Percentiles rank a stretch among this genome's conserved stretches.
These are phyloP conservation scores for Paramecium sonneborni DNA, from an alignment of 73 alveolate genomes.

Conservation along the genomic window DNA sequence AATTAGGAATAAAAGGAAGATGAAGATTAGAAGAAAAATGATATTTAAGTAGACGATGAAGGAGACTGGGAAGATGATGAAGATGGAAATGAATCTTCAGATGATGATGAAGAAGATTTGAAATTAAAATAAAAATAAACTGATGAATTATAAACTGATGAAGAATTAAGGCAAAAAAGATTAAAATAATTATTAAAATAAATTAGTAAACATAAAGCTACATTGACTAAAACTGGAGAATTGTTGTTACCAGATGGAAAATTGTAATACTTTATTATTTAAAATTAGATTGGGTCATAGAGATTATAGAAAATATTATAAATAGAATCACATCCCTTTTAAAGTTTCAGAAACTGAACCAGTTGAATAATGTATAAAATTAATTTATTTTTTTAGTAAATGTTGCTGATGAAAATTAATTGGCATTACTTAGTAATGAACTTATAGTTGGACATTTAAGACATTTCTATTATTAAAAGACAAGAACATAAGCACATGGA, in stretches of 20 bases:
- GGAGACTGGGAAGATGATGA: constrained; percentile 50
- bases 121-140: neutral
- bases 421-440: constrained; percentile 4
- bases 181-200: constrained; percentile 30
- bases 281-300: constrained; percentile 36
- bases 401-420: neutral
- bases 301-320: neutral
- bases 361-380: neutral
- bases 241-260: constrained; percentile 40
- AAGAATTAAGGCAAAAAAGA: neutral
- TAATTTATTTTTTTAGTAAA: neutral
- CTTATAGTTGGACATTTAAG: constrained; percentile 18
- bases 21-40: neutral
- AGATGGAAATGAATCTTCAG: neutral
- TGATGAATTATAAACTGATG: constrained; percentile 1
- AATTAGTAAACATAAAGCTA: neutral
- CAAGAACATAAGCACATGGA: neutral
- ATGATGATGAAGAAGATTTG: constrained; percentile 15
- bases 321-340: constrained; percentile 29
- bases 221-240: constrained; percentile 16
- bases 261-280: neutral
- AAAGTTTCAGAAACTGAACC: neutral
- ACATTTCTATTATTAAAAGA: neutral
- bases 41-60: neutral
- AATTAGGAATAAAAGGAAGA: neutral